Base-by-base conservation (phyloP, 371 early-diverging fungal species). In the Phascolomyces articulosus region DNA sequence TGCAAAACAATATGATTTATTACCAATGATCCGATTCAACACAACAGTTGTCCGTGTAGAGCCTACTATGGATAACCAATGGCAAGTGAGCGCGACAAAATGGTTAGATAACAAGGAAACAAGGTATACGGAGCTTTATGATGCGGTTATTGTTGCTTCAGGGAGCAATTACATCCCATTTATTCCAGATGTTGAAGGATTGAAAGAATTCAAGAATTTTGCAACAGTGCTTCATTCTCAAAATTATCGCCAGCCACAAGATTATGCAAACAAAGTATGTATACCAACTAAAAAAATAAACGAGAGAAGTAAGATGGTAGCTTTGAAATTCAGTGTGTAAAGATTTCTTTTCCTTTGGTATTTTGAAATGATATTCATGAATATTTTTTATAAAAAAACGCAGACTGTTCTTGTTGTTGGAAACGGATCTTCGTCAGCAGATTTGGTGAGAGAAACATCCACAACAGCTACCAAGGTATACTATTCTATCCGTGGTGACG, bases 151-250 rank as follows among this genome's bases (percentile, higher is more conserved):
- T 2, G 80, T 89, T 7, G 87, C 86, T 18, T 82, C 72, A 3
- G 91, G 91, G 2, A 85, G 87, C 51, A 85, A 85, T 57, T 68
- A 70, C 20, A 71, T 80, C 1, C 89, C 89, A 10, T 77, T 70
- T 55, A 77, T 88, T 8, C 90, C 90, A 1, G 72, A 81, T 24
- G 66, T 86, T 16, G 61, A 68, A 0, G 88, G 89, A 0, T 48
- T 88, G 8, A 16, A 28, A 0, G 44, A 65, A 26, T 73, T 69
- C 27, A 44, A 41, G 2, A 31, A 31, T 21, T 26, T 20, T 0
- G 29, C 58, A 34, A 60, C 68, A 2, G 34, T 87, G 4, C 47
- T 83, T 4, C 87, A 88, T 68, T 82, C 88, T 10, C 76, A 79
- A 48, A 85, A 87, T 16, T 90, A 86, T 65, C 75, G 89, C 7